Conservation (phyloP, 352 stramenopile genomes). For the Phytophthora tubulina region DNA sequence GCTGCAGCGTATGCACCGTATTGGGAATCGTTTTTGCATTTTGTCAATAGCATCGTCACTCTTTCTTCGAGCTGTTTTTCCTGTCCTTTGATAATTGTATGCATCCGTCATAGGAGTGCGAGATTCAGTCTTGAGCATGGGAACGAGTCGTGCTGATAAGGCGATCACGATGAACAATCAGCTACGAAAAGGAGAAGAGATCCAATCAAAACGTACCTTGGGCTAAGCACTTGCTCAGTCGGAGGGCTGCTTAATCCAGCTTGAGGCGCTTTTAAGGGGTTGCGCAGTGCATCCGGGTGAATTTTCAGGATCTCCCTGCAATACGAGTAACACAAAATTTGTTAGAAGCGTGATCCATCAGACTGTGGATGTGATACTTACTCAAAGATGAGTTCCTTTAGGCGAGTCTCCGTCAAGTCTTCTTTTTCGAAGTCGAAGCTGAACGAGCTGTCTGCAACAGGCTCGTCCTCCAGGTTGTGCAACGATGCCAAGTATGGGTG, state of each 20-base stretch:
- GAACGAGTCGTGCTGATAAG: conserved; percentile 32
- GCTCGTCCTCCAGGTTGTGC: conserved; percentile 94
- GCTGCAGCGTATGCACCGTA: background rate
- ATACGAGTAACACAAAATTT: conserved; percentile 5
- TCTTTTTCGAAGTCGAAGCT: conserved; percentile 93
- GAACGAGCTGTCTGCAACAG: conserved; percentile 75
- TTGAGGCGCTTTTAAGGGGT: conserved; percentile 26
- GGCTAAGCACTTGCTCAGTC: conserved; percentile 60
- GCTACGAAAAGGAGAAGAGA: background rate
- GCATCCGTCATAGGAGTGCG: conserved; percentile 6
- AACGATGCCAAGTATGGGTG: conserved; percentile 93
- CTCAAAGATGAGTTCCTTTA: conserved; percentile 92
- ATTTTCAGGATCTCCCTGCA: conserved; percentile 79
- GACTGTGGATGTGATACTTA: conserved; percentile 40
- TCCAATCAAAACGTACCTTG: conserved; percentile 43
- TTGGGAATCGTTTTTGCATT: conserved; percentile 30
- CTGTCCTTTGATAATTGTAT: conserved; percentile 35
- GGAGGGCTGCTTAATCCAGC: conserved; percentile 32
- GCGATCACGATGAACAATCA: conserved; percentile 12
- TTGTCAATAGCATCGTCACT: conserved; percentile 37
- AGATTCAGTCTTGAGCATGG: conserved; percentile 20
- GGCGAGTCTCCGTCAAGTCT: conserved; percentile 77
- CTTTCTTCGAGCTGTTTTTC: conserved; percentile 14
- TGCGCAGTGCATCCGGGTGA: conserved; percentile 59
- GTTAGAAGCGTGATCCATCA: background rate